Base-by-base conservation (phyloP, 768 basidiomycete genomes). In the Tricholoma hemisulphureum region DNA sequence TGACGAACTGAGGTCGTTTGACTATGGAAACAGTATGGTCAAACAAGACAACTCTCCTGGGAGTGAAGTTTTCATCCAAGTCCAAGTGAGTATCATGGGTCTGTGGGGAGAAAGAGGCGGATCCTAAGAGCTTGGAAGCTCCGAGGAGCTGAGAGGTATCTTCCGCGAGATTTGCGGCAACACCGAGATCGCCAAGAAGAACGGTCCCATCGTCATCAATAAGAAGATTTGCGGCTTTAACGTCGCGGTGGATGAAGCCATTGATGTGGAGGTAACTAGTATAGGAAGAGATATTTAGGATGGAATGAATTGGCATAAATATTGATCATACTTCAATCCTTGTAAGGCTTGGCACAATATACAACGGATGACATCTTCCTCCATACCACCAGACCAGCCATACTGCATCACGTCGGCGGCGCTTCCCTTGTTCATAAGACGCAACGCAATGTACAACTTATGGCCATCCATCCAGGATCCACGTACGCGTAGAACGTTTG, bases 161-260 rank as follows among this genome's bases (percentile, higher is more conserved):
- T 60, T 93, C 90, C 43, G 84, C 71, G 8, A 96, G 79, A 61
- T 91, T 86, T 4, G 91, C 93, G 0, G 94, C 93, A 23, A 96
- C 95, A 4, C 95, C 95, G 31, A 98, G 82, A 72, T 98, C 95
- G 31, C 93, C 95, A 11, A 97, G 75, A 3, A 98, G 82, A 29
- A 97, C 92, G 0, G 91, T 94, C 51, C 92, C 91, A 61, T 92
- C 88, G 59, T 95, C 89, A 63, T 95, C 93, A 53, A 96, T 84
- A 50, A 98, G 86, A 9, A 98, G 79, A 67, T 98, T 98, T 11
- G 93, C 95, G 3, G 93, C 93, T 73, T 98, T 98, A 65, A 98
- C 72, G 67, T 98, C 95, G 24, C 95, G 85, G 68, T 98, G 92
- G n/a, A 93, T 89, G 69, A 93, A 90, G 0, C 90, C 91, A 60